These are phyloP conservation scores for Neoarthrinium moseri DNA, from an alignment of 2,329 filamentous ascomycete genomes.

Conservation along the genomic window DNA sequence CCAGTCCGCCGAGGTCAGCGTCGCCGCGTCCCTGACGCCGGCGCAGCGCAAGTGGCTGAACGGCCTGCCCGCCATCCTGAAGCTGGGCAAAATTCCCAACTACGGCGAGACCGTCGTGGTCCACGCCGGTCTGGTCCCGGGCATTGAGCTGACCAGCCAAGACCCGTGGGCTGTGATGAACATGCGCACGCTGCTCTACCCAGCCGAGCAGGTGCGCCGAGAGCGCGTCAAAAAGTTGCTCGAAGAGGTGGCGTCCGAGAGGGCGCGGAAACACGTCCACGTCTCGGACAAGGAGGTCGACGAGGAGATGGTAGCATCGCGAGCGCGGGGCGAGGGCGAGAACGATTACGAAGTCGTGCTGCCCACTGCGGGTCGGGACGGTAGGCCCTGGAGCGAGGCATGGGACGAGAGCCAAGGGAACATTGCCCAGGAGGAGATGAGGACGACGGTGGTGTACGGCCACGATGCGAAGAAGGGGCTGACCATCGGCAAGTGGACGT, in stretches of 20 bases:
- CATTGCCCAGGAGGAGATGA: constrained; percentile 23
- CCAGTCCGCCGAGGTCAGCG: constrained; percentile 48
- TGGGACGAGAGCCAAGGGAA: constrained; percentile 53
- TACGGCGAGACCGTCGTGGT: constrained; percentile 69
- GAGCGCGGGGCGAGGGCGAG: constrained; percentile 10
- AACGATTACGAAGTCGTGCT: constrained; percentile 12
- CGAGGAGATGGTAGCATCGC: constrained; percentile 20
- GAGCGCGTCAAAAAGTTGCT: constrained; percentile 9
- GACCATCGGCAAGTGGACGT: constrained; percentile 61
- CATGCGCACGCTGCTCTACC: constrained; percentile 75
- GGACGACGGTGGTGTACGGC: constrained; percentile 77
- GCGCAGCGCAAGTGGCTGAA: constrained; percentile 69
- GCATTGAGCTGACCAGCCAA: constrained; percentile 65
- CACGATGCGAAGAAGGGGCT: constrained; percentile 79
- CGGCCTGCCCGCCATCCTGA: constrained; percentile 74
- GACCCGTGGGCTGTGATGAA: constrained; percentile 86
- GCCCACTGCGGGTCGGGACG: constrained; percentile 43
- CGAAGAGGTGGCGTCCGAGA: not conserved
- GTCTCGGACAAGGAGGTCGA: constrained; percentile 15
- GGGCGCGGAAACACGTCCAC: constrained; percentile 28
- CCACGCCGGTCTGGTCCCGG: constrained; percentile 83
- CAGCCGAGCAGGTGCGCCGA: constrained; percentile 30
- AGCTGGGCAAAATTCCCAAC: constrained; percentile 58
- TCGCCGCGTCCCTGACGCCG: constrained; percentile 49
- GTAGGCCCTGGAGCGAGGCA: constrained; percentile 65